Evolutionary conservation across 73 alveolate genomes (phyloP).

Genomic region (Tetrahymena thermophila): DNA sequence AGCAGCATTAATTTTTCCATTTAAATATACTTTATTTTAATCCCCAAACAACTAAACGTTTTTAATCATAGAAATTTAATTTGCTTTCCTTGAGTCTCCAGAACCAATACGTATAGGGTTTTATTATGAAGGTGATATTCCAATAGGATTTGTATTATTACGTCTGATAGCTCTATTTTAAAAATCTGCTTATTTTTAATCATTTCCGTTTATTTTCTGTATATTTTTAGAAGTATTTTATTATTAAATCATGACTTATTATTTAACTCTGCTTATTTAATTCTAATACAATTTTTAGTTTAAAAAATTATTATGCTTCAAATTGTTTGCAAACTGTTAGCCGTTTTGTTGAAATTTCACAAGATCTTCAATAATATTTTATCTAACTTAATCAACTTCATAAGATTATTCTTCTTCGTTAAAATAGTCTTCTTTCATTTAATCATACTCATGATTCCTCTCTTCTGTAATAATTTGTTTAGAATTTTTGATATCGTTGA

Average conservation of each 20-base stretch:
- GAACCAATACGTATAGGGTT: not conserved
- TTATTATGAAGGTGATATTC: not conserved
- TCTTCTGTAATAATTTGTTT: not conserved
- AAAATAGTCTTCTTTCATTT: not conserved
- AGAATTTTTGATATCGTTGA: not conserved
- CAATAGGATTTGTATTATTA: not conserved
- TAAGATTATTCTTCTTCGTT: not conserved
- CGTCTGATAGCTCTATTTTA: not conserved
- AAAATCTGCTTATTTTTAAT: not conserved
- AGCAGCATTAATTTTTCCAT: not conserved
- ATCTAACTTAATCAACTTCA: not conserved
- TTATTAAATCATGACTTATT: not conserved
- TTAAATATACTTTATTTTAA: not conserved
- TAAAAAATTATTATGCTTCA: not conserved
- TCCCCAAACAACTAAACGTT: not conserved
- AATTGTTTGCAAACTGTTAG: not conserved
- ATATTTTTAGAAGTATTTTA: not conserved
- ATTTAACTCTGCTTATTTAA: not conserved
- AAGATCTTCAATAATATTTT: not conserved
- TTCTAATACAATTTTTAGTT: not conserved
- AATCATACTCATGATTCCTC: not conserved
- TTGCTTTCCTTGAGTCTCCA: not conserved
- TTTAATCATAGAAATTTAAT: not conserved
- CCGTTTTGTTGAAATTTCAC: not conserved
- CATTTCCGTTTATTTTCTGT: not conserved